Conservation (phyloP, 1,284 basidiomycete genomes). For the Malassezia psittaci region DNA sequence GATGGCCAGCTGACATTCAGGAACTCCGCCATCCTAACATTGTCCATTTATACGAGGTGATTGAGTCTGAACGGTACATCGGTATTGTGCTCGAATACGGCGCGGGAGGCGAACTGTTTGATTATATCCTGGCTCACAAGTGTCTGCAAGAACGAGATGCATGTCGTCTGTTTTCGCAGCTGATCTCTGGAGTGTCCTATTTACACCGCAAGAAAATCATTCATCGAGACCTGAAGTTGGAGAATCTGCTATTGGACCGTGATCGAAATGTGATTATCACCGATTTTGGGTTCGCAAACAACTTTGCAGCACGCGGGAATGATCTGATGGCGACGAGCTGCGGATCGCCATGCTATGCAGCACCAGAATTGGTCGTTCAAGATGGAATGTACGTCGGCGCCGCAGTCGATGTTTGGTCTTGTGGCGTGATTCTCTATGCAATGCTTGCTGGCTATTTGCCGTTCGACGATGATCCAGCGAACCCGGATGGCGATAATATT, state of each 20-base stretch:
- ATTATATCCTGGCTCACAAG: constrained; percentile 95
- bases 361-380: constrained; percentile 95
- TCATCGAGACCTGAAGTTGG: constrained; percentile 96
- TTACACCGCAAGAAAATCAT: constrained; percentile 98
- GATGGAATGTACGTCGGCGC: constrained; percentile 94
- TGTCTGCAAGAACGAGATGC: constrained; percentile 93
- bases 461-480: constrained; percentile 98
- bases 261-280: constrained; percentile 98
- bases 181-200: constrained; percentile 97
- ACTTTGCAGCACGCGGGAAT: constrained; percentile 66
- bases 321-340: constrained; percentile 99
- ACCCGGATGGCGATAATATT: constrained; percentile 98
- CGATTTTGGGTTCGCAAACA: constrained; percentile 97
- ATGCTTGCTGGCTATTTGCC: constrained; percentile 98
- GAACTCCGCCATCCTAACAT: constrained; percentile 95
- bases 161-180: constrained; percentile 89
- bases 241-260: constrained; percentile 91
- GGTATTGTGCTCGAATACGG: constrained; percentile 99
- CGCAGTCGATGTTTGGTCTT: constrained; percentile 99
- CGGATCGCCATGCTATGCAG: constrained; percentile 94
- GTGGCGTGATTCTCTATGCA: constrained; percentile 96
- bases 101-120: constrained; percentile 91
- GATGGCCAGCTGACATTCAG: constrained; percentile 49
- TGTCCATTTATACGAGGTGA: constrained; percentile 93
- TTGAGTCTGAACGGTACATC: constrained; percentile 99